These are phyloP conservation scores for Arthrobotrys sphaeroides DNA, from an alignment of 2,329 filamentous ascomycete species.

Conservation along the genomic window DNA sequence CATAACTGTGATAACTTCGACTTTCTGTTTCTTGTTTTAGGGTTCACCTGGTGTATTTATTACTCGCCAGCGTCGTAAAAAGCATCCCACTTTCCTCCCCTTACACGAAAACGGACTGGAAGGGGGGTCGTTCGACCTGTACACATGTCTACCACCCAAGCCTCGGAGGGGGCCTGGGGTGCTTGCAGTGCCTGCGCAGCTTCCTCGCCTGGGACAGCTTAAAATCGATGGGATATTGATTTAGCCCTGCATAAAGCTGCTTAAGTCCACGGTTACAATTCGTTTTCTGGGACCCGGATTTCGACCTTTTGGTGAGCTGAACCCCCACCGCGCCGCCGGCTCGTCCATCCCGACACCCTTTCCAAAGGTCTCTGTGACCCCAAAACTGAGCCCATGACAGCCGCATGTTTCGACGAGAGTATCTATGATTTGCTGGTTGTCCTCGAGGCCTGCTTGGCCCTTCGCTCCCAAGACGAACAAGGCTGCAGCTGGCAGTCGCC, in stretches of 20 bases:
- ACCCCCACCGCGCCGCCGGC: constrained; percentile 47
- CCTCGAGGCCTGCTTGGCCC: neutral
- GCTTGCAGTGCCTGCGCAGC: constrained; percentile 20
- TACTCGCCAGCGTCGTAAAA: constrained; percentile 11
- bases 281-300: constrained; percentile 19
- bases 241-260: constrained; percentile 50
- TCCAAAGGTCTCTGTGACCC: constrained; percentile 36
- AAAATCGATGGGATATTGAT: constrained; percentile 26
- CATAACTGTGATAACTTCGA: neutral
- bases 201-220: constrained; percentile 51
- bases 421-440: constrained; percentile 35
- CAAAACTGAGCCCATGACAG: constrained; percentile 50
- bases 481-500: constrained; percentile 35
- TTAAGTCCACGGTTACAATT: constrained; percentile 41
- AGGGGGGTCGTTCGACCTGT: constrained; percentile 52
- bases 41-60: constrained; percentile 46
- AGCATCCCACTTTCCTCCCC: constrained; percentile 25
- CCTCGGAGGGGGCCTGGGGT: constrained; percentile 42
- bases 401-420: constrained; percentile 48
- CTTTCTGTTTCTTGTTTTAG: constrained; percentile 1
- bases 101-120: constrained; percentile 18
- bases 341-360: constrained; percentile 23
- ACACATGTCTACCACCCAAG: constrained; percentile 51
- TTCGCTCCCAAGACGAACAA: constrained; percentile 2
- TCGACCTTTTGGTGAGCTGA: neutral